These are phyloP conservation scores for Candida parachauliodes DNA, from an alignment of 805 yeast genomes.

Conservation along the genomic window DNA sequence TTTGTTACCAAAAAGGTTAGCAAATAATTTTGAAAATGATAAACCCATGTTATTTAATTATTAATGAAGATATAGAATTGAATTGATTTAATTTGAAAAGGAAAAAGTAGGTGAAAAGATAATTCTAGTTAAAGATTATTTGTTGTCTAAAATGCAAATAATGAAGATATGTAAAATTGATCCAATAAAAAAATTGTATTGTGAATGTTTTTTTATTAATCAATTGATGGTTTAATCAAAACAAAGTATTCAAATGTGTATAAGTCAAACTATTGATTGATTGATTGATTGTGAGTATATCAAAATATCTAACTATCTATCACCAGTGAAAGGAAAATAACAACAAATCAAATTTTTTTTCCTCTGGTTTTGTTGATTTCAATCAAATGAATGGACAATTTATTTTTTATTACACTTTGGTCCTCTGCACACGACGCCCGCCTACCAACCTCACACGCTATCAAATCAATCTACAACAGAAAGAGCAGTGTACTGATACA, in stretches of 20 bases:
- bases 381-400: constrained; percentile 2
- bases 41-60: constrained; percentile 65
- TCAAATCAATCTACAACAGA: too few species aligned
- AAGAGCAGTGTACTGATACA: too few species aligned
- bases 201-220: neutral
- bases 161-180: too few species aligned
- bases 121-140: neutral
- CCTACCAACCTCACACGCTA: constrained; percentile 5
- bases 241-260: neutral
- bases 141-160: neutral
- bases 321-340: constrained; percentile 5
- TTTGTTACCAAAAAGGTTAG: constrained; percentile 94
- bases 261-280: neutral
- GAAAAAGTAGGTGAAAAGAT: too few species aligned
- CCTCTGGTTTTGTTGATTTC: constrained; percentile 2
- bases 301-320: neutral
- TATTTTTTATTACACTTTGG: constrained; percentile 1
- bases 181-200: neutral
- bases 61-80: too few species aligned
- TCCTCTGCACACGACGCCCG: neutral
- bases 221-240: neutral
- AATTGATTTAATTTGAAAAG: too few species aligned
- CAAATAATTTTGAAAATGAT: constrained; percentile 88
- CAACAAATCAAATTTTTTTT: constrained; percentile 10
- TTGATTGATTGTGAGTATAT: neutral